phyloP scores from a whole-genome alignment of 129 eudicot species.

The Flaveria linearis region DNA sequence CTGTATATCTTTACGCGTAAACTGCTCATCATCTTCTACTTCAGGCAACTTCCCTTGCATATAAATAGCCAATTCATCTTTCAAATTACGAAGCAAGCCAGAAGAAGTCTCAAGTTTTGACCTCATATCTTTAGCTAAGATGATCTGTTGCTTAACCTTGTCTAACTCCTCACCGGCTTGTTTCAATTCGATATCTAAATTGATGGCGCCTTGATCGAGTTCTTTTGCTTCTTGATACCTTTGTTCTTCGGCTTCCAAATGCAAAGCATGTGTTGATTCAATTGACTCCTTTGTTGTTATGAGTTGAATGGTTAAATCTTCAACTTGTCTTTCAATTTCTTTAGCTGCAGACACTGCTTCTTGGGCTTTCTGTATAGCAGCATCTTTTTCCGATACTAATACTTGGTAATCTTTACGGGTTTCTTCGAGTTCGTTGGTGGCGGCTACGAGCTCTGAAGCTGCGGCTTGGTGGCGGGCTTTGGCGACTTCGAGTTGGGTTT shows the following conservation, averaged over 20 bases:
- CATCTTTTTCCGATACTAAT: conserved; percentile 54
- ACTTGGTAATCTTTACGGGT: conserved; percentile 54
- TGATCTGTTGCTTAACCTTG: conserved; percentile 46
- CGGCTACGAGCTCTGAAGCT: conserved; percentile 53
- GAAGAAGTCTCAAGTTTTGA: conserved; percentile 61
- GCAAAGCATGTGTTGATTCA: conserved; percentile 80
- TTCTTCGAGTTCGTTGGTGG: conserved; percentile 54
- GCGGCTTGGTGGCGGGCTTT: conserved; percentile 71
- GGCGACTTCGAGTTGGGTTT: conserved; percentile 90
- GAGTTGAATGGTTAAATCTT: conserved; percentile 75
- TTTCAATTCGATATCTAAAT: conserved; percentile 61
- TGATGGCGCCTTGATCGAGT: conserved; percentile 54
- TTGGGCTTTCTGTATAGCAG: conserved; percentile 59
- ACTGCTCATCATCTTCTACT: conserved; percentile 32
- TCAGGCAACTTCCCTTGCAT: conserved; percentile 64
- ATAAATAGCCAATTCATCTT: conserved; percentile 74
- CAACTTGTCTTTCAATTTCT: conserved; percentile 71
- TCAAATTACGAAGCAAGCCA: conserved; percentile 51
- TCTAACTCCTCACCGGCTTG: conserved; percentile 67
- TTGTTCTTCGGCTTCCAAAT: conserved; percentile 91
- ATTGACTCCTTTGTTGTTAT: conserved; percentile 74
- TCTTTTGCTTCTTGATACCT: conserved; percentile 60
- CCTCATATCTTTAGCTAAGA: conserved; percentile 54
- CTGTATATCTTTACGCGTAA: conserved; percentile 51
- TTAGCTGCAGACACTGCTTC: conserved; percentile 63